Evolutionary conservation across 148 eudicot genomes (phyloP), one percentile per base, ranked within the genome.

Genomic region (Rhododendron ovatum): DNA sequence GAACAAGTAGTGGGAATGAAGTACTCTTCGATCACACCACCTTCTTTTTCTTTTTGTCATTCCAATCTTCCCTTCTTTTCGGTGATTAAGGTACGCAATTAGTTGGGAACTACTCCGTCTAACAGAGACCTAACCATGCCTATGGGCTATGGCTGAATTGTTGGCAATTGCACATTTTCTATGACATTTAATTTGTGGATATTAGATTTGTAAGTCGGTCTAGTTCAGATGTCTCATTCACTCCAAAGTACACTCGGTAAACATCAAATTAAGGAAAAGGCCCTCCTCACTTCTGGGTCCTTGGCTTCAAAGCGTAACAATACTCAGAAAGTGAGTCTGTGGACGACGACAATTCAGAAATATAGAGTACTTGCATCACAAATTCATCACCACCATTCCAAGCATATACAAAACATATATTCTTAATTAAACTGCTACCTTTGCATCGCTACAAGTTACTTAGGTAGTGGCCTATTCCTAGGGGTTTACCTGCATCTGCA

Each of bases 211-310:
- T 41, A 6, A 35, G 45, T 26, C 50, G 24, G 39, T 84, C 12
- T 69, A 76, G 86, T 76, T 84, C 20, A 37, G 69, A 53, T 76
- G 86, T 84, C 86, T 12, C 37, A 76, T 22, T 84, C 86, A 84
- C 57, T 84, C 67, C 73, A 69, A 50, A 47, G 50, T 47, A 48
- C 9, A 28, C 22, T 80, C 37, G 65, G 20, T 1, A 78, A 28
- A 51, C 18, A 26, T 51, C 82, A 48, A 78, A 43, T 26, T 22
- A 53, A 2, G 57, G 22, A 77, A 69, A 69, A 28, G 39, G 39
- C 76, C 76, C 75, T n/a, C n/a, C 30, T 65, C 71, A 9, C 30
- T 22, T 67, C 74, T 26, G 74, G 24, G 86, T 77, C 14, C 86
- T 76, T 84, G 17, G 74, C 86, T 84, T 84, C 65, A 33, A 84